phyloP scores from a whole-genome alignment of 148 eudicot species.

The Cornus kousa region DNA sequence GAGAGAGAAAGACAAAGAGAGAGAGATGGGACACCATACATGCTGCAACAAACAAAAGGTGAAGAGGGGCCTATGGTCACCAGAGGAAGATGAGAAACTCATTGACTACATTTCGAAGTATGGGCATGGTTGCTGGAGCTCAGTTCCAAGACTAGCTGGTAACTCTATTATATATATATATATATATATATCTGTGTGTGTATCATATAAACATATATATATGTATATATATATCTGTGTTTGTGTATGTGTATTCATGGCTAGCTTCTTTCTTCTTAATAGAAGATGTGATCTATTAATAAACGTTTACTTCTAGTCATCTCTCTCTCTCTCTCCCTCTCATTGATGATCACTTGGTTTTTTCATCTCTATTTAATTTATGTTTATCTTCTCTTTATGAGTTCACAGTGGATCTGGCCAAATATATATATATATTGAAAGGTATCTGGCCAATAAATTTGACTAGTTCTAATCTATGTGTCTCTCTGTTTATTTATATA shows the following conservation, averaged over 20 bases:
- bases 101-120: conserved; percentile 62
- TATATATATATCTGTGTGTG: too few relatives aligned
- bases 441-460: conserved; percentile 2
- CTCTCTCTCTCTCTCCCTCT: background rate
- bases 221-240: too few relatives aligned
- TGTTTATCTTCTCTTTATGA: background rate
- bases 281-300: background rate
- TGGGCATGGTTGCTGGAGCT: conserved; percentile 89
- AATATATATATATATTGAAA: background rate
- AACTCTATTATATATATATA: background rate
- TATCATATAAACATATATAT: too few relatives aligned
- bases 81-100: conserved; percentile 89
- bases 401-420: conserved; percentile 13
- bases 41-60: conserved; percentile 91
- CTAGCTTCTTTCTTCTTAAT: background rate
- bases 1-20: conserved; percentile 11
- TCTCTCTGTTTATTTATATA: background rate
- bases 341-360: background rate
- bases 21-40: conserved; percentile 74
- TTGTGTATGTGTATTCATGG: background rate
- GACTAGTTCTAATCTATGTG: background rate
- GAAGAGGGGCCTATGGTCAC: conserved; percentile 92
- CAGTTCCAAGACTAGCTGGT: conserved; percentile 87
- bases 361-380: background rate
- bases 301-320: background rate